Conservation (phyloP, 768 basidiomycete species). For the Steccherinum ochraceum region DNA sequence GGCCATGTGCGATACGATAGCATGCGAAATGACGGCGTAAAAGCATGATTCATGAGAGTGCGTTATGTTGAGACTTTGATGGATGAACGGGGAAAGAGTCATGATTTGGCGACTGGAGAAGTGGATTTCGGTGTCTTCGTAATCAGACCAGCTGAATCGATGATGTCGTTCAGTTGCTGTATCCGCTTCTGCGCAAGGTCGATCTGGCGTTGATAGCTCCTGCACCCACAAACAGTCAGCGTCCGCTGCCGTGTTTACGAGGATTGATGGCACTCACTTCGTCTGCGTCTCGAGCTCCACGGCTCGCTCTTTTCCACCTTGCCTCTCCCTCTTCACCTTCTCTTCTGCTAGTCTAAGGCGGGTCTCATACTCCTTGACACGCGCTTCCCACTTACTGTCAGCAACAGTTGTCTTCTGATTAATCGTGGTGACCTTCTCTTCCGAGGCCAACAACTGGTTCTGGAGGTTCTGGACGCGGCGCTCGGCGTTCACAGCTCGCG, state of each 20-base stretch:
- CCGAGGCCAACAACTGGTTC: slow-evolving; percentile 76
- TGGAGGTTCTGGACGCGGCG: slow-evolving; percentile 71
- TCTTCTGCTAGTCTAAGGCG: slow-evolving; percentile 80
- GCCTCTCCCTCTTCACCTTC: slow-evolving; percentile 85
- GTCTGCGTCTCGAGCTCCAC: slow-evolving; percentile 63
- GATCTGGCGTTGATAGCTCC: slow-evolving; percentile 70
- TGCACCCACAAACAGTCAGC: slow-evolving; percentile 22
- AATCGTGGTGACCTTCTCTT: slow-evolving; percentile 75
- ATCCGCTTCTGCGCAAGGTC: slow-evolving; percentile 76
- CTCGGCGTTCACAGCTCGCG: slow-evolving; percentile 78
- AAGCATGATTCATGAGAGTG: not conserved
- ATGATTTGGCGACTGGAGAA: not conserved
- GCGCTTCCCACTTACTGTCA: slow-evolving; percentile 88
- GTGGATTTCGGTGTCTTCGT: not conserved
- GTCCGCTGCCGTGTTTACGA: not conserved
- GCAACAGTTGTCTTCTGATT: slow-evolving; percentile 66
- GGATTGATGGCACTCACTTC: slow-evolving; percentile 40
- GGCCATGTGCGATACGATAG: not conserved
- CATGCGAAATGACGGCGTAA: not conserved
- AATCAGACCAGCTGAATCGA: slow-evolving; percentile 18
- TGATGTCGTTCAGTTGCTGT: slow-evolving; percentile 48
- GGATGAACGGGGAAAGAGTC: not conserved
- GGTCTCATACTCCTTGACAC: slow-evolving; percentile 86
- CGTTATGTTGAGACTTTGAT: too few relatives aligned
- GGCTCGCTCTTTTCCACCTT: slow-evolving; percentile 86